Conservation (phyloP, 2,329 filamentous ascomycete species). For the Aplosporella prunicola region DNA sequence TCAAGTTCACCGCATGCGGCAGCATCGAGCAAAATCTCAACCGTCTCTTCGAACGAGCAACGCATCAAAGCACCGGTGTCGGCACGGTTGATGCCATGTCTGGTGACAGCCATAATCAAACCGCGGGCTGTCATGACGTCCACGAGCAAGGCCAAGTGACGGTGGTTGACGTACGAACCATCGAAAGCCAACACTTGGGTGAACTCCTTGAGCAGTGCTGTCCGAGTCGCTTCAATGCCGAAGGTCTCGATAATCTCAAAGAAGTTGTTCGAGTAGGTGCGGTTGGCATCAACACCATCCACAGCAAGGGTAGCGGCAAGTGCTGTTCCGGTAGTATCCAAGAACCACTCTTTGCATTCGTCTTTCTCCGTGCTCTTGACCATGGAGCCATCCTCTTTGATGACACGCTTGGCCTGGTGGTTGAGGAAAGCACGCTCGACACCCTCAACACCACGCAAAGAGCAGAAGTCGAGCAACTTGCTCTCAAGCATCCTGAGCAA, state of each 20-base stretch:
- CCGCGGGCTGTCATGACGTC: slow-evolving; percentile 98
- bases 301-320: slow-evolving; percentile 76
- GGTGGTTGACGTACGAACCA: slow-evolving; percentile 98
- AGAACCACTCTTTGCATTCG: slow-evolving; percentile 82
- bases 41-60: slow-evolving; percentile 98
- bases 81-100: slow-evolving; percentile 95
- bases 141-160: slow-evolving; percentile 86
- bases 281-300: slow-evolving; percentile 74
- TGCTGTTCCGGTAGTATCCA: slow-evolving; percentile 88
- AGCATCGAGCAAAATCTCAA: slow-evolving; percentile 94
- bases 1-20: slow-evolving; percentile 91
- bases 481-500: slow-evolving; percentile 82
- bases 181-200: slow-evolving; percentile 93
- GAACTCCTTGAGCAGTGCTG: slow-evolving; percentile 78
- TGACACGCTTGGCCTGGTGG: slow-evolving; percentile 22
- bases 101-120: slow-evolving; percentile 88
- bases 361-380: slow-evolving; percentile 63
- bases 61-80: slow-evolving; percentile 98
- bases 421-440: slow-evolving; percentile 92
- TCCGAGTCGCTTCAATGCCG: slow-evolving; percentile 88
- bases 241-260: slow-evolving; percentile 92
- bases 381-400: slow-evolving; percentile 66
- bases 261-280: slow-evolving; percentile 91
- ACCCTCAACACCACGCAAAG: slow-evolving; percentile 79
- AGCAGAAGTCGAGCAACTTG: slow-evolving; percentile 83